These are phyloP conservation scores for Yamadazyma spencermartinsiae DNA, from an alignment of 1,139 yeast species.

Conservation along the genomic window DNA sequence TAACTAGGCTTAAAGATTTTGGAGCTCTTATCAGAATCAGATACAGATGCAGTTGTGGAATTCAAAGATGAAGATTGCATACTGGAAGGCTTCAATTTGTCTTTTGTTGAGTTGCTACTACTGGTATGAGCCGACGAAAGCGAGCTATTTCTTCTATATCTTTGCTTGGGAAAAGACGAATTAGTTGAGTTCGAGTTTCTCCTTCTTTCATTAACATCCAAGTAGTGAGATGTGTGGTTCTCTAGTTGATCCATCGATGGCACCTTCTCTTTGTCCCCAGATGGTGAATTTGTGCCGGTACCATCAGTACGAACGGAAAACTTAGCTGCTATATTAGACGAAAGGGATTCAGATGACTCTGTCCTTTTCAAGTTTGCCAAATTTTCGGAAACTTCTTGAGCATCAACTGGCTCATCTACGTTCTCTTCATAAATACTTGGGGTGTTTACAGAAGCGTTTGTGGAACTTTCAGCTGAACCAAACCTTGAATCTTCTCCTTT, in stretches of 20 bases:
- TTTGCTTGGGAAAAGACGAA: slow-evolving; percentile 11
- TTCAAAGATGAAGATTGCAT: slow-evolving; percentile 1
- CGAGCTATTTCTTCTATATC: slow-evolving; percentile 16
- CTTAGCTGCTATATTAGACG: slow-evolving; percentile 11
- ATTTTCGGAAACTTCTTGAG: slow-evolving; percentile 7
- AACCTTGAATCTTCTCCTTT: slow-evolving; percentile 5
- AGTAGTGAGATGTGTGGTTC: background rate
- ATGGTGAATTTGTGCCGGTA: background rate
- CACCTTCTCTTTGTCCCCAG: background rate
- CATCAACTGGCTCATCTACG: slow-evolving; percentile 6
- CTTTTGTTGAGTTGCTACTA: slow-evolving; percentile 9
- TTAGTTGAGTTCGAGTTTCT: slow-evolving; percentile 15
- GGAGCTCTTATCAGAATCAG: slow-evolving; percentile 11
- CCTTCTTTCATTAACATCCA: slow-evolving; percentile 9
- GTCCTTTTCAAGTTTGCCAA: slow-evolving; percentile 9
- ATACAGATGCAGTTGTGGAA: slow-evolving; percentile 5
- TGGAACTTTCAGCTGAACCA: slow-evolving; percentile 13
- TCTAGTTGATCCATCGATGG: background rate
- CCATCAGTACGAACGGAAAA: slow-evolving; percentile 2
- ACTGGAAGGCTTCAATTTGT: slow-evolving; percentile 8
- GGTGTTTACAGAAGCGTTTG: slow-evolving; percentile 13
- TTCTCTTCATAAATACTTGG: slow-evolving; percentile 14
- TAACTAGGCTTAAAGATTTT: slow-evolving; percentile 18
- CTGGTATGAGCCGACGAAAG: slow-evolving; percentile 15
- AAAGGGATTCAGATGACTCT: slow-evolving; percentile 10